Percentiles rank a stretch among this genome's conserved stretches.
phyloP scores from a whole-genome alignment of 1,139 yeast genomes.

The Hyphopichia wangnamkhiaoensis region DNA sequence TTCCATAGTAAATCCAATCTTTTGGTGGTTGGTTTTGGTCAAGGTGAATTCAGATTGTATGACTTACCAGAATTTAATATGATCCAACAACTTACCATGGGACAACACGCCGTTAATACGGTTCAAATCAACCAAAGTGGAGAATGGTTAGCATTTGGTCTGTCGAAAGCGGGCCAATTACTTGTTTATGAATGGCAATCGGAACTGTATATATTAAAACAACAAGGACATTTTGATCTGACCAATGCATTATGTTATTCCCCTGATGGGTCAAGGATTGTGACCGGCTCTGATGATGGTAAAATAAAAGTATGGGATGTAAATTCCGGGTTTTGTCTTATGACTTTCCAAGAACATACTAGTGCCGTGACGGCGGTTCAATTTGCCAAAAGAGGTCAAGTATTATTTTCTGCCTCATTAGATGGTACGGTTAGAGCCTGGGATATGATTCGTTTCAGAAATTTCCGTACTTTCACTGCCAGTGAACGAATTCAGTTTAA shows the following conservation, averaged over 20 bases:
- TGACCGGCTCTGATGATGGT: slow-evolving; percentile 96
- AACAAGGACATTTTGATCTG: slow-evolving; percentile 95
- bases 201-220: slow-evolving; percentile 90
- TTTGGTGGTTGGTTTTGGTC: slow-evolving; percentile 84
- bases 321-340: slow-evolving; percentile 86
- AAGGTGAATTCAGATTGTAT: slow-evolving; percentile 91
- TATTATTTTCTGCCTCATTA: slow-evolving; percentile 82
- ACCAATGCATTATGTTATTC: slow-evolving; percentile 83
- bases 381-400: slow-evolving; percentile 87
- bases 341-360: slow-evolving; percentile 88
- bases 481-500: slow-evolving; percentile 85
- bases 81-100: slow-evolving; percentile 88
- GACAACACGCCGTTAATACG: slow-evolving; percentile 84
- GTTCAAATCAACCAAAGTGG: slow-evolving; percentile 81
- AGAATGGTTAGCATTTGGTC: slow-evolving; percentile 97
- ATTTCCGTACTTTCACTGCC: slow-evolving; percentile 92
- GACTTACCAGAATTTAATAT: slow-evolving; percentile 73
- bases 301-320: slow-evolving; percentile 97
- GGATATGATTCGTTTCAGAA: slow-evolving; percentile 91
- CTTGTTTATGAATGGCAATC: slow-evolving; percentile 99
- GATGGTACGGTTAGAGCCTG: slow-evolving; percentile 98
- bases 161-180: slow-evolving; percentile 86
- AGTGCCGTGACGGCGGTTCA: slow-evolving; percentile 86
- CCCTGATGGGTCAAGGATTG: slow-evolving; percentile 91
- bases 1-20: slow-evolving; percentile 75